Evolutionary conservation across 73 alveolate species (phyloP), one percentile per base, ranked within the genome.

Genomic region (Tetrahymena thermophila): DNA sequence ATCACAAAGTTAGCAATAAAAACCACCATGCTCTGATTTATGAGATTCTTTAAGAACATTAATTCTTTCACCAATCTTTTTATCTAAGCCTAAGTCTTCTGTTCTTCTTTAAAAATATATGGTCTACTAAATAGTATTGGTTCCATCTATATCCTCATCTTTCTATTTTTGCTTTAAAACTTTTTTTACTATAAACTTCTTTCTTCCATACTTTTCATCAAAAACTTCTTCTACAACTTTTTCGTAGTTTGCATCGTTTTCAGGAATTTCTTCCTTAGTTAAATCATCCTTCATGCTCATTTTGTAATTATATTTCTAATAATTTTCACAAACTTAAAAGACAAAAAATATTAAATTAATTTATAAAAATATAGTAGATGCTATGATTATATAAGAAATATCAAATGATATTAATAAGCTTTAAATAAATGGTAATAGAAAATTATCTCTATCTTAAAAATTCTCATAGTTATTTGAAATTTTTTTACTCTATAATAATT

Each of bases 1-100:
- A 89, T 95, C 95, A 89, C 95, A 89, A 43, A 56, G 93, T 85
- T 95, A 43, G 56, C 94, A 89, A 85, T 95, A 95, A 25, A 95
- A 95, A 15, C 97, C 97, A 11, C 83, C 50, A 28, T 89, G 85
- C 71, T 95, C 85, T 28, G 93, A 85, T 93, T 95, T 95, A 19
- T 35, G 94, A 34, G 95, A 89, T 1, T 95, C 96, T 89, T 43
- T 85, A 25, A 44, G 23, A 9, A 89, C 83, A 44, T 50, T 37
- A 19, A 93, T 95, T 56, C 35, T 44, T 95, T 93, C 43, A 0
- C 93, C 97, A 35, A 95, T 34, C n/a, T 38, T 17, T 84, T 42
- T 94, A 50, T 95, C 95, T 85, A 95, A 2, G 8, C 85, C 94
- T n/a, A 95, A 40, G 10, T 71, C 58, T n/a, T 95, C 96, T 38